Evolutionary conservation across 371 early-diverging fungal genomes (phyloP).

Genomic region (Conidiobolus coronatus): DNA sequence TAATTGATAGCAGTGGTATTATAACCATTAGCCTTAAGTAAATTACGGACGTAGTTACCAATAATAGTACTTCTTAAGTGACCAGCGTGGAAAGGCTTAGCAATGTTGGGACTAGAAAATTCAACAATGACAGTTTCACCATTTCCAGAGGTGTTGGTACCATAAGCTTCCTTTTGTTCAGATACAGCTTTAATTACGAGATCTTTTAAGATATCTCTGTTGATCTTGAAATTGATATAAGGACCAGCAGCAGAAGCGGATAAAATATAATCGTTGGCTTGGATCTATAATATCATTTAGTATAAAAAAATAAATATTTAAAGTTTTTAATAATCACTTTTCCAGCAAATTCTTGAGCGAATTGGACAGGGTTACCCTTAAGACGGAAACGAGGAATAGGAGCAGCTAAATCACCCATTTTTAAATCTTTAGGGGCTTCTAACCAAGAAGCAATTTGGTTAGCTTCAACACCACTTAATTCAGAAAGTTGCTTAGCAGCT

Average conservation of each 20-base stretch:
- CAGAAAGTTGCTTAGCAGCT: conserved; percentile 4
- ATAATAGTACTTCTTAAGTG: conserved; percentile 97
- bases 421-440: conserved; percentile 31
- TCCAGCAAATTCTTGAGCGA: conserved; percentile 50
- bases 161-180: conserved; percentile 24
- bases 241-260: conserved; percentile 40
- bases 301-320: neutral
- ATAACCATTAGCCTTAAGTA: conserved; percentile 74
- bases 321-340: conserved; percentile 14
- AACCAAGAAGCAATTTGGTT: conserved; percentile 20
- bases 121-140: conserved; percentile 67
- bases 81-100: conserved; percentile 99
- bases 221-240: conserved; percentile 67
- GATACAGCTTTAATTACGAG: conserved; percentile 24
- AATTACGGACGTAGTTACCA: conserved; percentile 82
- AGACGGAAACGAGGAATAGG: conserved; percentile 67
- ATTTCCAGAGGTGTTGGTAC: conserved; percentile 33
- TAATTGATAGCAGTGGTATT: conserved; percentile 85
- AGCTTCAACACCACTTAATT: conserved; percentile 19
- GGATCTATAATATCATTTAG: conserved; percentile 18
- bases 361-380: conserved; percentile 58
- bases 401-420: conserved; percentile 55
- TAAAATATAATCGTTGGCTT: conserved; percentile 27
- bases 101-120: conserved; percentile 97
- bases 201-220: conserved; percentile 24